Base-by-base conservation (phyloP, 2,329 filamentous ascomycete genomes). In the Stromatinia cepivora region DNA sequence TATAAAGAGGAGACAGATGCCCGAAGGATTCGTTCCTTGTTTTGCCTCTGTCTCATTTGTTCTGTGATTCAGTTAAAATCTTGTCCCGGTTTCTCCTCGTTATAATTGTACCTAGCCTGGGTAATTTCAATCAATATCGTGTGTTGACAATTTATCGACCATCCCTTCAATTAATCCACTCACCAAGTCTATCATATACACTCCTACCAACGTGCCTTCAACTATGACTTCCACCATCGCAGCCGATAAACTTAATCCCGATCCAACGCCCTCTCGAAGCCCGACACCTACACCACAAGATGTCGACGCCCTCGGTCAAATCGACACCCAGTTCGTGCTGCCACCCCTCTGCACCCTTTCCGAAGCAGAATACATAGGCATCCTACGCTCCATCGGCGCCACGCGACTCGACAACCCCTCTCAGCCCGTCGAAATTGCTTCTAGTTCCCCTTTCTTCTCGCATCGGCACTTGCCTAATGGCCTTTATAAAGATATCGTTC, bases 401-500 rank as follows among this genome's bases (percentile, higher is more conserved):
- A 66, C 39, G 4, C 50, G 17, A 6, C 8, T n/a, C 45, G 42
- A 42, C 17, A 45, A 58, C 25, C 66, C 34, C 11, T 64, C 66
- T n/a, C 67, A 66, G 1, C 67, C 67, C 1, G 61, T 66, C 42
- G 42, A 69, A 58, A 31, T 66, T 17, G 67, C 67, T 9, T 58
- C 42, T 31, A 20, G 20, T 20, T 69, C 67, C 3, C 61, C 61
- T n/a, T 48, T 64, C 50, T 54, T 63, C 48, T 46, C 66, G 8
- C 58, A 64, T 22, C 57, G 66, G 31, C 67, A 66, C 34, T 48
- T 70, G 9, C 75, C 74, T 3, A 53, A 70, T 28, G 73, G 74
- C 3, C 71, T 76, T 22, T 76, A 75, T 36, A 70, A 59, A 56
- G 71, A 73, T 10, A 71, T 75, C 6, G 61, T 76, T 15, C 58